Evolutionary conservation across 345 rosid species (phyloP).

Genomic region (Barbarea vulgaris): DNA sequence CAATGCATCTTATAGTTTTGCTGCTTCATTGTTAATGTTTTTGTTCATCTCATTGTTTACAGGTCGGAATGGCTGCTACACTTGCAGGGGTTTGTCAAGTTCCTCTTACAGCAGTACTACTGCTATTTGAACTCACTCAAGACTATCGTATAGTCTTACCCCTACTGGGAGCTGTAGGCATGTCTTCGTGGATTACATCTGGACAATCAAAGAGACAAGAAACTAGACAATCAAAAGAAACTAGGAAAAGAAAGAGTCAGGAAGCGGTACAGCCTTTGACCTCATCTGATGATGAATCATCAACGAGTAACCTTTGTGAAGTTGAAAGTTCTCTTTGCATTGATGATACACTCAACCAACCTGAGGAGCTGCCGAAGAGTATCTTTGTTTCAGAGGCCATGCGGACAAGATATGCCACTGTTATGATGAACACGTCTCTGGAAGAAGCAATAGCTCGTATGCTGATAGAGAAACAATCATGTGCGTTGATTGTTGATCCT

Average conservation of each 20-base stretch:
- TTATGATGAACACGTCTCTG: conserved; percentile 64
- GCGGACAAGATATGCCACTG: conserved; percentile 79
- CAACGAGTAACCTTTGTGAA: conserved; percentile 67
- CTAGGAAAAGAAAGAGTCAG: conserved; percentile 38
- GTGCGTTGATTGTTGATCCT: conserved; percentile 76
- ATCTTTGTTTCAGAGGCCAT: conserved; percentile 82
- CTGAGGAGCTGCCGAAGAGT: conserved; percentile 49
- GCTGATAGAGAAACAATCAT: conserved; percentile 86
- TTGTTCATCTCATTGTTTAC: conserved; percentile 33
- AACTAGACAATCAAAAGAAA: conserved; percentile 46
- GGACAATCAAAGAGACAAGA: conserved; percentile 68
- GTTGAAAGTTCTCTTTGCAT: conserved; percentile 88
- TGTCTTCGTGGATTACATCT: conserved; percentile 94
- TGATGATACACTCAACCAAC: conserved; percentile 47
- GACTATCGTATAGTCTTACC: conserved; percentile 93
- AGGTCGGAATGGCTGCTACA: conserved; percentile 99
- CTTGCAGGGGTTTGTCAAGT: conserved; percentile 99
- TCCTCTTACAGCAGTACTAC: conserved; percentile 88
- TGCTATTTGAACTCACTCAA: conserved; percentile 90
- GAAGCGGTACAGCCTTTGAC: conserved; percentile 39
- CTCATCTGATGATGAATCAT: conserved; percentile 43
- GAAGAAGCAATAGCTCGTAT: conserved; percentile 76
- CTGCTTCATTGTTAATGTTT: conserved; percentile 27
- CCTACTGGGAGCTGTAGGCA: conserved; percentile 83
- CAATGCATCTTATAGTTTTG: neutral